Base-by-base conservation (phyloP, 2,329 filamentous ascomycete species). In the Pseudopyricularia javanii region DNA sequence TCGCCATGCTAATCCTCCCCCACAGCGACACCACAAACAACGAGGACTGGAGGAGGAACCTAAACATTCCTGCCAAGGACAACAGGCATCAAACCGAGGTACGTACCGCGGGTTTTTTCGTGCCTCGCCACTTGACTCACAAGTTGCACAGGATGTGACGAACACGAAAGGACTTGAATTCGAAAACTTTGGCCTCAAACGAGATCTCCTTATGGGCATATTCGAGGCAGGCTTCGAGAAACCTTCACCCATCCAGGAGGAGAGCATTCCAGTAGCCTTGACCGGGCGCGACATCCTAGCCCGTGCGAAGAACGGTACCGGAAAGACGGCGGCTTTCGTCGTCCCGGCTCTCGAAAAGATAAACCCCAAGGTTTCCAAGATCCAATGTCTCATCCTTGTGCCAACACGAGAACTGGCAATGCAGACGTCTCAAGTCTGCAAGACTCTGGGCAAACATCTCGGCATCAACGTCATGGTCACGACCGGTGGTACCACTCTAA, bases 381-480 rank as follows among this genome's bases (percentile, higher is more conserved):
- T 93, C 56, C 93, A 98, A 75, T 91, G 89, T 61, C 80, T 98
- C 57, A 94, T 98, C 62, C 82, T 98, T 54, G 93, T 98, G 47
- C 94, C 93, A 34, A 98, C 93, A 57, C 80, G 93, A 80, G 93
- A 98, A 74, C 78, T 98, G 61, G 94, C 94, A 53, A 85, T 98
- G 70, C 93, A 98, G 70, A 98, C 93, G 56, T 98, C 94, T 50
- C 93, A 98, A 71, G 93, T 98, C 60, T 98, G 93, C 82, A 98
- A 97, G 76, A 96, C 86, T 12, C 80, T 98, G 48, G 94, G 94
- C 58, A 97, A 98, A 72, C 91, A 98, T 66, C 83, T 98, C 40
- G 90, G 90, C 54, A 79, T 98, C 71, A 97, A 98, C 64, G 91
- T 98, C 64, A 98, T 98, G 94, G 94, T 98, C 60, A 96, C 91